phyloP scores from a whole-genome alignment of 352 stramenopile species.

The Phytophthora nicotianae region DNA sequence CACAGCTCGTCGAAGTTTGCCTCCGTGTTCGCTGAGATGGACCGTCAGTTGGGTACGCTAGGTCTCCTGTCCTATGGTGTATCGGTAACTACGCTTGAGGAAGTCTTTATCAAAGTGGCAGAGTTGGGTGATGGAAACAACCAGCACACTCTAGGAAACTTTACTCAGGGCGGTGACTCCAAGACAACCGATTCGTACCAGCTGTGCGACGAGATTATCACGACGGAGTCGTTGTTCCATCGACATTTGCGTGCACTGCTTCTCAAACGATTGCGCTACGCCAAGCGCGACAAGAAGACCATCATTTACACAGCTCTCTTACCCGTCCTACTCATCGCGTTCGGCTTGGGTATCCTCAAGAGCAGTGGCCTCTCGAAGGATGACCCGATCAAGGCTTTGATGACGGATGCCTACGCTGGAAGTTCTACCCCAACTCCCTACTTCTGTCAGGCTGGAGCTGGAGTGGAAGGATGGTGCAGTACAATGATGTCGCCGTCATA shows the following conservation, averaged over 20 bases:
- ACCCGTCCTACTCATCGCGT: conserved; percentile 77
- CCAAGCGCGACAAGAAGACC: conserved; percentile 84
- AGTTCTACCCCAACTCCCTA: conserved; percentile 44
- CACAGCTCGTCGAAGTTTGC: conserved; percentile 33
- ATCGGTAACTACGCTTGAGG: conserved; percentile 92
- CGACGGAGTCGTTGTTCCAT: conserved; percentile 21
- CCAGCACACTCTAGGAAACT: conserved; percentile 58
- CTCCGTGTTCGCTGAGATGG: not conserved
- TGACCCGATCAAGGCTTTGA: conserved; percentile 39
- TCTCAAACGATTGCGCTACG: conserved; percentile 89
- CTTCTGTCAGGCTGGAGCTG: conserved; percentile 36
- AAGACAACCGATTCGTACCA: conserved; percentile 1
- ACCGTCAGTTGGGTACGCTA: conserved; percentile 23
- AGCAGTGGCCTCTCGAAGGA: conserved; percentile 50
- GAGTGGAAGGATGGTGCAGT: conserved; percentile 36
- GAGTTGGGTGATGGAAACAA: conserved; percentile 54
- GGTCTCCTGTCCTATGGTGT: conserved; percentile 70
- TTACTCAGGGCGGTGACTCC: too few relatives aligned
- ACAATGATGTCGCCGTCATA: conserved; percentile 37
- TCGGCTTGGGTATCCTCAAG: conserved; percentile 78
- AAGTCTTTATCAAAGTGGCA: conserved; percentile 92
- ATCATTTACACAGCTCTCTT: conserved; percentile 80
- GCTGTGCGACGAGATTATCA: conserved; percentile 24
- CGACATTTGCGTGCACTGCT: conserved; percentile 87
- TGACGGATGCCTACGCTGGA: conserved; percentile 18